These are phyloP conservation scores for Ilex asprella DNA, from an alignment of 257 asterid species.

Conservation along the genomic window DNA sequence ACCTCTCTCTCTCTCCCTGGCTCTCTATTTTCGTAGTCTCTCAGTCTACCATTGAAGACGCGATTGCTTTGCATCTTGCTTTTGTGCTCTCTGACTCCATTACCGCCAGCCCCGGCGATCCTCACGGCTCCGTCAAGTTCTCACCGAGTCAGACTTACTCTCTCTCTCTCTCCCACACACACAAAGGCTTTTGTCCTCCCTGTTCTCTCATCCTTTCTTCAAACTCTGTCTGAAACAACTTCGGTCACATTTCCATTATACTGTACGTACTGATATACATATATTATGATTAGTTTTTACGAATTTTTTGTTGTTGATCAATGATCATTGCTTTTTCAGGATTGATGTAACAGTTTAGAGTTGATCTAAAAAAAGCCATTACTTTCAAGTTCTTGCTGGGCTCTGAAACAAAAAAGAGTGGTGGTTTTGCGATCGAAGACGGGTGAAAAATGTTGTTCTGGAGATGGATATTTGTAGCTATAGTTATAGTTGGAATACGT, in stretches of 20 bases:
- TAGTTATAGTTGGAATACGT: constrained; percentile 12
- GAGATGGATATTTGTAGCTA: constrained; percentile 13
- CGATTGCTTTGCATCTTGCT: background rate
- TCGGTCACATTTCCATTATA: background rate
- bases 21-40: background rate
- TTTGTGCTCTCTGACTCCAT: background rate
- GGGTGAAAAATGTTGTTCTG: constrained; percentile 21
- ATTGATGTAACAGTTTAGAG: background rate
- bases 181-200: background rate
- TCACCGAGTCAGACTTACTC: background rate
- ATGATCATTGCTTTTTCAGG: too few species aligned
- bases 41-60: background rate
- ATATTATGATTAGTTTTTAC: too few species aligned
- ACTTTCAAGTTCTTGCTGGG: background rate
- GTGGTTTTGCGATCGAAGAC: background rate
- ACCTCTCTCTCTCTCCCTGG: background rate
- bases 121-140: background rate
- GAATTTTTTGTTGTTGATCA: too few species aligned
- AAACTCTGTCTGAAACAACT: background rate
- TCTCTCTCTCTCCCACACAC: too few species aligned
- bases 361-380: too few species aligned
- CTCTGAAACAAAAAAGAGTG: background rate
- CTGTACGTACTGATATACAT: background rate
- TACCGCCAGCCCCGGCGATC: background rate
- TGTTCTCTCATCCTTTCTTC: background rate